Evolutionary conservation across 352 stramenopile genomes (phyloP), one percentile per base, ranked within the genome.

Genomic region (Pythium aristosporum): DNA sequence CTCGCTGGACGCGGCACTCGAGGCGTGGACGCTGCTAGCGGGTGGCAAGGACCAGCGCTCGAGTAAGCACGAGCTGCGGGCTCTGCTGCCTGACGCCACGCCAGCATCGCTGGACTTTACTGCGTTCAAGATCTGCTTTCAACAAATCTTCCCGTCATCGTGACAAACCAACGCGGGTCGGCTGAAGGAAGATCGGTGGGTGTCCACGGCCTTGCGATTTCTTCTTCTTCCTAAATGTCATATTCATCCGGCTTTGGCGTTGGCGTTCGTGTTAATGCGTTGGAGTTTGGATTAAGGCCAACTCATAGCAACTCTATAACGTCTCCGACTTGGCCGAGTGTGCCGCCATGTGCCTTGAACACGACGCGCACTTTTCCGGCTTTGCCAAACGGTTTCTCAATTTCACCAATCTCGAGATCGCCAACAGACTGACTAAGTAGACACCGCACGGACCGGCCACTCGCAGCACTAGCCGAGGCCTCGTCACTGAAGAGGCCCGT

Each of bases 301-400:
- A 39, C 8, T 59, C 32, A 60, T 41, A 67, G 34, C 9, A 88
- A 47, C 18, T 68, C 42, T 15, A 91, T 60, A 0, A n/a, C 15
- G 32, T 85, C 76, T 20, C 77, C 77, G 2, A 77, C 61, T 58
- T 85, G 76, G 0, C 69, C 80, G 6, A 62, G 58, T 12, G 83
- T 92, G 10, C 83, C 83, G 16, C 74, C 75, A 44, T 70, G 71
- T 2, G 11, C 43, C 28, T 61, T 32, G 50, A 91, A 91, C 9
- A 63, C 44, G 12, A 91, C 73, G 18, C 85, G 79, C 5, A 93
- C 77, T 60, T 93, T 91, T 11, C 85, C 85, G 30, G 79, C 82
- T 44, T 91, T 93, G 4, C 85, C 85, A 46, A 93, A 93, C 18
- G 81, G 73, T 43, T 88, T 89, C 30, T 91, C 81, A 39, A 91